Evolutionary conservation across 768 basidiomycete genomes (phyloP), one percentile per base, ranked within the genome.

Genomic region (Hericium alpestre): DNA sequence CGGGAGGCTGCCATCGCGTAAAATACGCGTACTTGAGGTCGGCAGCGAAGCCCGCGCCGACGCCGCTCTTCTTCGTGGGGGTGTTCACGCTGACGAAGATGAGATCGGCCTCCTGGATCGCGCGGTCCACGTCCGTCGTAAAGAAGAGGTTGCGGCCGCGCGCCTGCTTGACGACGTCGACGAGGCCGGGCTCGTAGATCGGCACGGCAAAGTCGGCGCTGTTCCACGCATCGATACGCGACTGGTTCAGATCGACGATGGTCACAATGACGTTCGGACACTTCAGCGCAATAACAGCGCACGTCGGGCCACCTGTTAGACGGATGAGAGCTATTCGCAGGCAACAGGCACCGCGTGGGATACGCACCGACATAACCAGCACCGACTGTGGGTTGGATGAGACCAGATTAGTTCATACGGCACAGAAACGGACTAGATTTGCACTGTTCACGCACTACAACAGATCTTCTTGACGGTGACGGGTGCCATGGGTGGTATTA

Each of bases 1-100:
- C 38, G 49, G 6, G 32, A 32, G 32, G 32, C 38, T 59, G 38
- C n/a, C 27, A 55, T 39, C 7, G 37, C 18, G 47, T 20, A 11
- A 18, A 20, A 20, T n/a, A 46, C 43, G 20, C 87, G 64, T 65
- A 97, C 95, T 96, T 96, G 68, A 99, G 84, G 75, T 99, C 96
- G 59, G 96, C 96, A 58, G 95, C 95, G 73, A 89, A 96, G 57
- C 96, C 96, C 59, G 94, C 94, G 66, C 96, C 96, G 51, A 99
- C 88, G 71, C 95, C 95, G 51, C 80, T 82, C 80, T 96, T 97
- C 81, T 99, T 99, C 55, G 96, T 99, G 18, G 96, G 96, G 9
- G 96, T 98, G 75, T 98, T 98, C 65, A 98, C 95, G 57, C 87
- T 90, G 68, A 98, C 95, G 69, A 98, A 98, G 73, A 98, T 95